phyloP scores from a whole-genome alignment of 179 eudicot genomes.

The Spergularia azorica region DNA sequence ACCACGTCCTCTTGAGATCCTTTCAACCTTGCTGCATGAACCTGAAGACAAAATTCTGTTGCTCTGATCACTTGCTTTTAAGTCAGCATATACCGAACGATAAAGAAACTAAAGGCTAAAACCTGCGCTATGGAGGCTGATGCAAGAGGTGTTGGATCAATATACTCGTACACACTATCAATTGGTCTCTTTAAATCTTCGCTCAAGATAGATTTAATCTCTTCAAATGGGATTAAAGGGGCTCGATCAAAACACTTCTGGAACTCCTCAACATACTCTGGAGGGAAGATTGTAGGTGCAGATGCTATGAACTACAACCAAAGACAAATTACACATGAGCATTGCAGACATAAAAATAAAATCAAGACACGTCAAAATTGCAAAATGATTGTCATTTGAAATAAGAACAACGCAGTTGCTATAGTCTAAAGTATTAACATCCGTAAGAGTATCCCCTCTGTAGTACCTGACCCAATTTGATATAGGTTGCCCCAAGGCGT shows the following conservation, averaged over 20 bases:
- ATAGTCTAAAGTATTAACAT: background rate
- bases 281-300: constrained; percentile 92
- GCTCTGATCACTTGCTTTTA: constrained; percentile 23
- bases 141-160: constrained; percentile 94
- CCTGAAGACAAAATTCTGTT: constrained; percentile 48
- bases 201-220: constrained; percentile 68
- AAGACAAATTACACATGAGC: constrained; percentile 25
- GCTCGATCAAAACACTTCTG: constrained; percentile 95
- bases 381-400: background rate
- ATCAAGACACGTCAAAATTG: background rate
- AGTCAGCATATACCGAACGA: constrained; percentile 9
- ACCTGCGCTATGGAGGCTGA: constrained; percentile 99
- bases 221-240: constrained; percentile 79
- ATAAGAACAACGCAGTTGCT: background rate
- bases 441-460: background rate
- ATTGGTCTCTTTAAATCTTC: constrained; percentile 83
- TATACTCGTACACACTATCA: constrained; percentile 80
- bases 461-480: constrained; percentile 92
- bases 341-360: background rate
- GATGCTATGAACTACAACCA: constrained; percentile 79
- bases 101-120: constrained; percentile 12
- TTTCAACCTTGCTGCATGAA: constrained; percentile 89
- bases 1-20: constrained; percentile 89
- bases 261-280: constrained; percentile 90
- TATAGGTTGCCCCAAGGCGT: constrained; percentile 97